Base-by-base conservation (phyloP, 257 asterid species). In the Nyctanthes arbortristis region DNA sequence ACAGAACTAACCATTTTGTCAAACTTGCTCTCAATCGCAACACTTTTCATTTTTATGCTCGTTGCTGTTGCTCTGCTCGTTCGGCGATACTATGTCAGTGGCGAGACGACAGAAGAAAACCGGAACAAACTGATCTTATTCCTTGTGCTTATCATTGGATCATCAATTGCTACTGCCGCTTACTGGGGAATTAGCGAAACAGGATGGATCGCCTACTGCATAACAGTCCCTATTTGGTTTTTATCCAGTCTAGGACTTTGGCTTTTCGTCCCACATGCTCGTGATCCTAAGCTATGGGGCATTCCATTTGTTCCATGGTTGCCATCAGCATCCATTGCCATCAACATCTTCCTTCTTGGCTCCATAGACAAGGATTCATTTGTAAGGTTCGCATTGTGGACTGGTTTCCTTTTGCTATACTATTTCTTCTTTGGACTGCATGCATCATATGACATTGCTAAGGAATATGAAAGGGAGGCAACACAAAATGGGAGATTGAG, bases 241-340 rank as follows among this genome's bases (percentile, higher is more conserved):
- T 7, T 80, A 0, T 78, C 87, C 7, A 85, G 91, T 5, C 66
- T 63, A 1, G 88, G 79, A n/a, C 68, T 87, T 0, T 31, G 55
- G 33, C n/a, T 56, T 1, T 68, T 70, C 0, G 84, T 85, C 52
- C 91, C 95, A 3, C 81, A 72, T 36, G 91, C 91, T 1, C 80
- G 85, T 25, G 29, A 18, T 4, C 95, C 95, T 0, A 74, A 68
- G 78, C 74, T 78, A 1, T 85, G 91, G 95, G 91, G 91, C 3
- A 87, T 83, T 29, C 95, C 95, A 4, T 66, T 81, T 62, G 91
- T 88, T 67, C 95, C 95, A 0, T 85, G 91, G 91, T 47, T 85
- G 68, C 95, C 95, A 31, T 85, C 91, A 6, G 72, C 73, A 2
- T 88, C 95, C 1, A 81, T 88, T 11, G 84, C 80, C 47, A 79